Evolutionary conservation across 306 rosid species (phyloP).

Genomic region (Mimosa pudica): DNA sequence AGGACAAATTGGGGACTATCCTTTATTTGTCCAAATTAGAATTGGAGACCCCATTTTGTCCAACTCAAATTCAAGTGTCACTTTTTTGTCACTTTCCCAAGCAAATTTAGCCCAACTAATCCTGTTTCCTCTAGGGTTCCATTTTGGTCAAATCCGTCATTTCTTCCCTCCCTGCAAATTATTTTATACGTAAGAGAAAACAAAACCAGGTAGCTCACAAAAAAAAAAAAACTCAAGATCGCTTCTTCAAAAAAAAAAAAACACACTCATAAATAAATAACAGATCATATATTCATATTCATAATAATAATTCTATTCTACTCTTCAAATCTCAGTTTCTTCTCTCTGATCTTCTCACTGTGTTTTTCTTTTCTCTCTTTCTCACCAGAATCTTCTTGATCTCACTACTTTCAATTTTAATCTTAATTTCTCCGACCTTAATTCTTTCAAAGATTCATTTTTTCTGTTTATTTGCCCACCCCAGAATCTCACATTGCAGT

Average conservation of each 20-base stretch:
- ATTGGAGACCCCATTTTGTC: too few relatives aligned
- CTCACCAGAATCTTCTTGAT: background rate
- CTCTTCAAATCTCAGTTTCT: constrained; percentile 24
- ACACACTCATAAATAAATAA: constrained; percentile 14
- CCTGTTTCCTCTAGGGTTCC: constrained; percentile 1
- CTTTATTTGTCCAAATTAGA: too few relatives aligned
- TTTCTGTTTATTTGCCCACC: background rate
- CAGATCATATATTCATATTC: background rate
- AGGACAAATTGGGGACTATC: too few relatives aligned
- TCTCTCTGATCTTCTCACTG: background rate
- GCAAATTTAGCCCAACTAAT: too few relatives aligned
- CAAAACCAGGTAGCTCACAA: background rate
- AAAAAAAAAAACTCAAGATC: constrained; percentile 10
- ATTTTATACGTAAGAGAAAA: constrained; percentile 21
- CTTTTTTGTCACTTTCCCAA: too few relatives aligned
- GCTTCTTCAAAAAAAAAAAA: background rate
- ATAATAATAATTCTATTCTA: background rate
- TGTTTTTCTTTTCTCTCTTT: background rate
- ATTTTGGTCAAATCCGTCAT: constrained; percentile 39
- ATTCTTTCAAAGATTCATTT: constrained; percentile 3
- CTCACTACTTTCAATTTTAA: background rate
- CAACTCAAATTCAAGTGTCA: too few relatives aligned
- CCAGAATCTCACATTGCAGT: background rate
- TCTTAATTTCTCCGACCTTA: background rate
- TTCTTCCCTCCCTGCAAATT: background rate